Base-by-base conservation (phyloP, 495 filamentous ascomycete genomes). In the Sordaria brevicollis region DNA sequence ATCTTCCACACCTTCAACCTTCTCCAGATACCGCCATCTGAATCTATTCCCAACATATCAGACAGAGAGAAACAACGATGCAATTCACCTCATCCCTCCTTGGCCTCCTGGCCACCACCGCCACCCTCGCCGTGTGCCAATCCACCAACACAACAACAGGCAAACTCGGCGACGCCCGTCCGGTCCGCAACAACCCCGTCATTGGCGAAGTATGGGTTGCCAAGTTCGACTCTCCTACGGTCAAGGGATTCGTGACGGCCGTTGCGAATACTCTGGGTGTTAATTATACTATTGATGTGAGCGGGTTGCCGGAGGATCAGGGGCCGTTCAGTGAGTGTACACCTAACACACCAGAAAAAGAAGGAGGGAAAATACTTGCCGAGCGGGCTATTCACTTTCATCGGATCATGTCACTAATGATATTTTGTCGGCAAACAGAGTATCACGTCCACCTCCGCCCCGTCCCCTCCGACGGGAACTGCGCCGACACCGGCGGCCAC, bases 361-460 rank as follows among this genome's bases (percentile, higher is more conserved):
- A n/a, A n/a, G n/a, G n/a, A n/a, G n/a, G n/a, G n/a, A n/a, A n/a
- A n/a, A n/a, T n/a, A n/a, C n/a, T n/a, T n/a, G n/a, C n/a, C n/a
- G n/a, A n/a, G n/a, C n/a, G n/a, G n/a, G n/a, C n/a, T n/a, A n/a
- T n/a, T n/a, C n/a, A n/a, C n/a, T 5, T 15, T 17, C 5, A 13
- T 25, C n/a, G 21, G 65, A 41, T 11, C 13, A 41, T 31, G 36
- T 57, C 33, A 54, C 78, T 74, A 39, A 76, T 66, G 43, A 7
- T 19, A 36, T 21, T 34, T 21, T 70, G 10, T 57, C 10, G 35
- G n/a, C n/a, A n/a, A n/a, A n/a, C 65, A 93, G 91, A 84, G 33
- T 97, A 93, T 81, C 92, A 95, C 72, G 85, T 97, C 76, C 92
- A 96, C 80, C 83, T 87, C 71, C 76, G 82, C 43, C 88, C 89